Base-by-base conservation (phyloP, 371 early-diverging fungal species). In the Circinella umbellata region DNA sequence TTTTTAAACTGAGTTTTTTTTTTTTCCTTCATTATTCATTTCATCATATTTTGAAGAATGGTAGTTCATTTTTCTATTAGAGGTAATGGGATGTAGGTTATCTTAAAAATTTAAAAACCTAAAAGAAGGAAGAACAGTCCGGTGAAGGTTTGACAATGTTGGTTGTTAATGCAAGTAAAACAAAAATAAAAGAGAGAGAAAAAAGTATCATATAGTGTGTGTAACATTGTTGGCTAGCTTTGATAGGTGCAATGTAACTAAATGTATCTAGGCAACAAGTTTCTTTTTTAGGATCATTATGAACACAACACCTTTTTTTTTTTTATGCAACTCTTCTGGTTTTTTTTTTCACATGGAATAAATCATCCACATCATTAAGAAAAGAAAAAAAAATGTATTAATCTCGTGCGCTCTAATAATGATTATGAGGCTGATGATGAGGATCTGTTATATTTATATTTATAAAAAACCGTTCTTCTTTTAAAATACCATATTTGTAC, bases 291-390 rank as follows among this genome's bases (percentile, higher is more conserved):
- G 34, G 57, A 34, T 18, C 8, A 18, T 54, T 47, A 11, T 47
- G 47, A 47, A 47, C 47, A 47, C 47, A 47, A 15, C 47, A 47
- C 11, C 47, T 15, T n/a, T 15, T 54, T 54, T 54, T 34, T 62
- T 42, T 39, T 60, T 11, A 18, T 60, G 34, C 60, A 27, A 14
- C 0, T 37, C 6, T 34, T 60, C 6, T 60, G 27, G 27, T 14
- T 38, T 42, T 13, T 39, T 62, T 62, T 46, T 38, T 62, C 62
- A 62, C 42, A 62, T 62, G 62, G 17, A 39, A 60, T 35, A 4
- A 60, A 13, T 60, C 7, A 20, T 38, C 36, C 36, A 11, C 6
- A 18, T 27, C 27, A 27, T 27, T 27, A 27, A n/a, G n/a, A n/a
- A n/a, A n/a, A n/a, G n/a, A n/a, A n/a, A 27, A 27, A 27, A 27